These are phyloP conservation scores for Candida dubliniensis DNA, from an alignment of 1,139 yeast species.

Conservation along the genomic window DNA sequence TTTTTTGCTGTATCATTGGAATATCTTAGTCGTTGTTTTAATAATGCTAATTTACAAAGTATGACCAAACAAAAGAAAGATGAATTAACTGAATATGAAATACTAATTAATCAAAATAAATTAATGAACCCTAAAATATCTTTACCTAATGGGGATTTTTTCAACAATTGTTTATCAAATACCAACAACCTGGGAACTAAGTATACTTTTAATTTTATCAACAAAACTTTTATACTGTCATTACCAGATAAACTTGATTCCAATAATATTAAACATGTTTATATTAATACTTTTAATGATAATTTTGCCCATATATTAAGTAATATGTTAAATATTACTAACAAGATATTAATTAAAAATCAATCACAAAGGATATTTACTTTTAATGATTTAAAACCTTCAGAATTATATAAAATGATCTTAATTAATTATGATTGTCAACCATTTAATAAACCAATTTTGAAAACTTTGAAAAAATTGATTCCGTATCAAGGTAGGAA, in stretches of 20 bases:
- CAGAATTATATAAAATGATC: slow-evolving; percentile 47
- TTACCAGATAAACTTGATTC: slow-evolving; percentile 29
- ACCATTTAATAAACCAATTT: slow-evolving; percentile 65
- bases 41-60: slow-evolving; percentile 36
- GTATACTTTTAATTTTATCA: slow-evolving; percentile 26
- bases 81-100: slow-evolving; percentile 38
- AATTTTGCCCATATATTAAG: slow-evolving; percentile 46
- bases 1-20: slow-evolving; percentile 48
- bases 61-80: slow-evolving; percentile 15
- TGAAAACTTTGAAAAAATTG: slow-evolving; percentile 72
- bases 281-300: slow-evolving; percentile 36
- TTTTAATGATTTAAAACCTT: slow-evolving; percentile 56
- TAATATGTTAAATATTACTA: slow-evolving; percentile 45
- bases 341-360: slow-evolving; percentile 45
- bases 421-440: slow-evolving; percentile 56
- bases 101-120: slow-evolving; percentile 36
- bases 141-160: slow-evolving; percentile 43
- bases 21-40: slow-evolving; percentile 40
- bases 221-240: slow-evolving; percentile 27
- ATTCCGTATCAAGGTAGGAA: slow-evolving; percentile 92
- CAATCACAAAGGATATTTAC: slow-evolving; percentile 55
- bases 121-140: slow-evolving; percentile 48
- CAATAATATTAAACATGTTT: slow-evolving; percentile 28
- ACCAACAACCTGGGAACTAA: slow-evolving; percentile 9
- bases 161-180: slow-evolving; percentile 37